Conservation (phyloP, 75 land plant species). For the Chamaecyparis obtusa region DNA sequence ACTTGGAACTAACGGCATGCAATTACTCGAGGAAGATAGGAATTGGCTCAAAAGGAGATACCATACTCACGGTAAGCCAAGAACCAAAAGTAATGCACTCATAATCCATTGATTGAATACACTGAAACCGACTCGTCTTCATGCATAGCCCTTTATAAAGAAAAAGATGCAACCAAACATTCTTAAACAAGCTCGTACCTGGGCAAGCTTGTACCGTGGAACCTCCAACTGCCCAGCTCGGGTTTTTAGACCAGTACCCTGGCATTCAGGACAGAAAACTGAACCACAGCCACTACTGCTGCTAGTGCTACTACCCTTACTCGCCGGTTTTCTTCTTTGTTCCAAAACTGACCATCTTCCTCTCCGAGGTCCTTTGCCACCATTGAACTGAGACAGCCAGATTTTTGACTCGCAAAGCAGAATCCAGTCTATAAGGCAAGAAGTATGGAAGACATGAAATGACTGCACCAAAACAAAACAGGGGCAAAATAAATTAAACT, state of each 20-base stretch:
- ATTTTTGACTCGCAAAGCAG: constrained; percentile 74
- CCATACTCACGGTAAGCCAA: too few species aligned
- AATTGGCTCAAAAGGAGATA: too few species aligned
- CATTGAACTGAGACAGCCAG: constrained; percentile 26
- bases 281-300: constrained; percentile 19
- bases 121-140: too few species aligned
- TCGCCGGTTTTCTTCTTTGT: constrained; percentile 15
- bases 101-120: too few species aligned
- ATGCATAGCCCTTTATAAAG: too few species aligned
- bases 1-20: too few species aligned
- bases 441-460: constrained; percentile 86
- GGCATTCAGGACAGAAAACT: constrained; percentile 90
- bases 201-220: constrained; percentile 60
- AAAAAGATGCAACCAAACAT: background rate
- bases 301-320: constrained; percentile 14
- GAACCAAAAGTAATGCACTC: too few species aligned
- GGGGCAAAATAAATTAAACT: constrained; percentile 15
- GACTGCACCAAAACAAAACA: constrained; percentile 42
- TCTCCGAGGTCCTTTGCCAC: constrained; percentile 17
- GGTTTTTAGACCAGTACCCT: constrained; percentile 74
- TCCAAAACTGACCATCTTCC: constrained; percentile 7
- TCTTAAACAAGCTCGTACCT: constrained; percentile 30
- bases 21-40: too few species aligned
- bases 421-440: constrained; percentile 91
- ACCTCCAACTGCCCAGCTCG: constrained; percentile 65